Evolutionary conservation across 805 yeast species (phyloP), one percentile per base, ranked within the genome.

Genomic region (Babjeviella inositovora): DNA sequence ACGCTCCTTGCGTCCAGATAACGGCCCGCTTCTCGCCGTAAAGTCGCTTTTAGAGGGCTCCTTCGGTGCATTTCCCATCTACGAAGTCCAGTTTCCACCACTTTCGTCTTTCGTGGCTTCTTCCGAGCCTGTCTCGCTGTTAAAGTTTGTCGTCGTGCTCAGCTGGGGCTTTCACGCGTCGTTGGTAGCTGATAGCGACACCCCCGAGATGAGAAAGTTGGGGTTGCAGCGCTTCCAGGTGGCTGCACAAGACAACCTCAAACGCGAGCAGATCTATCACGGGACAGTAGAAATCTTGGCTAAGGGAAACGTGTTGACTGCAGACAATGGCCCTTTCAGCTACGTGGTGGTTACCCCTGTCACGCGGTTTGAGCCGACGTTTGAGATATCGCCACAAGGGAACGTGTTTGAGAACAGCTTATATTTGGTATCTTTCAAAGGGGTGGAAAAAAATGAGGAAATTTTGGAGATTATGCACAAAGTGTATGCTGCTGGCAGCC

Each of bases 151-250:
- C 10, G 80, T 80, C 3, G 92, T 84, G 7, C 56, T 69, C 0
- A 77, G 93, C 0, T 71, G 93, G 80, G 92, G 75, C 1, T 65
- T 82, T 31, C 96, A 85, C 45, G 82, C 95, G 3, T 66, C 84
- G 4, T 45, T 85, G 23, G 84, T 85, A 2, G 85, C 85, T 15
- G 75, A 75, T 27, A 68, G 85, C 24, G 87, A 81, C 32, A 56
- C 70, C 0, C 70, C 73, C 0, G 75, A 73, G 33, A 47, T 75
- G 41, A 54, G 84, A 14, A 54, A 55, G 23, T 51, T 59, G 29
- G 95, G 93, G 2, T 37, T 54, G 5, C 66, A 67, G 19, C 48
- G 93, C 25, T 85, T 85, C 44, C 50, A 59, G 28, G 45, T 67
- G 17, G 93, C 94, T 0, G 92, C 84, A 1, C 39, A 42, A 14